These are phyloP conservation scores for Hygrophoropsis aurantiaca DNA, from an alignment of 768 basidiomycete genomes.

Conservation along the genomic window DNA sequence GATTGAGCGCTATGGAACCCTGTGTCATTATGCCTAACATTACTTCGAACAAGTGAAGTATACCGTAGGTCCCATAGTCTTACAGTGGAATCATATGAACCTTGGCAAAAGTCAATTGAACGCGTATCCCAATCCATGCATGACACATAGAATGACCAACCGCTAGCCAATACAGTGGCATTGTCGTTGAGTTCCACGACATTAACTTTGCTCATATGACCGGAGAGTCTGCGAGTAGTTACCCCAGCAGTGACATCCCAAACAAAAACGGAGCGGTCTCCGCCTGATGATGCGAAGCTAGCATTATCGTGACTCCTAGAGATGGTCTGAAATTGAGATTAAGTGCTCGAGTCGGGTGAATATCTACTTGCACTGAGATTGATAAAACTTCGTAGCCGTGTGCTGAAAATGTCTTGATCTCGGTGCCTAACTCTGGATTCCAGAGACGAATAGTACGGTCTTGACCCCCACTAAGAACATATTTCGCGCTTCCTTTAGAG, in stretches of 20 bases:
- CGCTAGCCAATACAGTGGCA: conserved; percentile 84
- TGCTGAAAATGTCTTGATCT: conserved; percentile 87
- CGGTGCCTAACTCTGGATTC: conserved; percentile 83
- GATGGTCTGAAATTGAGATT: neutral
- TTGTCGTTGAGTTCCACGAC: conserved; percentile 89
- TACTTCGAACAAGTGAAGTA: conserved; percentile 14
- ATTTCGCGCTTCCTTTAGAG: conserved; percentile 84
- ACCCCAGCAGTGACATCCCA: conserved; percentile 94
- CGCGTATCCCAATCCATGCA: neutral
- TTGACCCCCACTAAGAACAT: conserved; percentile 90
- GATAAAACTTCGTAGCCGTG: conserved; percentile 97
- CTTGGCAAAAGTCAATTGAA: conserved; percentile 38
- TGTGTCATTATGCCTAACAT: neutral
- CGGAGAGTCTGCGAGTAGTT: conserved; percentile 79
- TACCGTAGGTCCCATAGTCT: conserved; percentile 91
- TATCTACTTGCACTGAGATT: conserved; percentile 71
- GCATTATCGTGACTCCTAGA: conserved; percentile 88
- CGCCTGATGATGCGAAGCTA: conserved; percentile 90
- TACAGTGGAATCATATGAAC: conserved; percentile 90
- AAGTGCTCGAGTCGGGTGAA: neutral
- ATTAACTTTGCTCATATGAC: conserved; percentile 90
- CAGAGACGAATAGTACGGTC: conserved; percentile 88
- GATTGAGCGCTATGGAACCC: conserved; percentile 55
- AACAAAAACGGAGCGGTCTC: conserved; percentile 88
- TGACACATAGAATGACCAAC: conserved; percentile 38